phyloP scores from a whole-genome alignment of 2,329 filamentous ascomycete species.

The Didymellaceae sp. region DNA sequence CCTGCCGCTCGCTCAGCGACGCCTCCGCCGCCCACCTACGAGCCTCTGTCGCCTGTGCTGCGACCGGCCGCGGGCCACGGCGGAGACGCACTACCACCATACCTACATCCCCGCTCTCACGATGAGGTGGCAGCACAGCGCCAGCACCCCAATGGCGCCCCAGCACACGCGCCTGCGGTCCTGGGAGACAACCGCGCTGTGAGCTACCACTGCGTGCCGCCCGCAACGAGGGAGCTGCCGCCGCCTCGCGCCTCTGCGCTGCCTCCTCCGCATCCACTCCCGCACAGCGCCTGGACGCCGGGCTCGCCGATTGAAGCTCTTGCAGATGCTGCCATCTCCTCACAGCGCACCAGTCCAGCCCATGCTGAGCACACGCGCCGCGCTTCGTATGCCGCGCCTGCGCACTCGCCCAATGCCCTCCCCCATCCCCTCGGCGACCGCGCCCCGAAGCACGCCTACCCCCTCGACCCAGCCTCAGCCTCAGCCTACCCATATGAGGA shows the following conservation, averaged over 20 bases:
- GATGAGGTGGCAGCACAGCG: conserved; percentile 7
- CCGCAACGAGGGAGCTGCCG: conserved; percentile 22
- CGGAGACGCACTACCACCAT: conserved; percentile 9
- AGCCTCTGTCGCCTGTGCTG: conserved; percentile 47
- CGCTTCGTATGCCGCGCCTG: conserved; percentile 26
- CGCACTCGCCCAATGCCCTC: conserved; percentile 27
- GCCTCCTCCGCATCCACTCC: conserved; percentile 26
- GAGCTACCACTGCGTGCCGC: conserved; percentile 18
- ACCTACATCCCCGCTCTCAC: conserved; percentile 29
- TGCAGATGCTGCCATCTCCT: conserved; percentile 50
- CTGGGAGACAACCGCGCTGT: background rate
- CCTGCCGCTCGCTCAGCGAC: conserved; percentile 39
- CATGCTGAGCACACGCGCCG: conserved; percentile 33
- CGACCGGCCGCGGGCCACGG: conserved; percentile 23
- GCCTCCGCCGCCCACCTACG: conserved; percentile 42
- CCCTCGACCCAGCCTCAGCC: conserved; percentile 19
- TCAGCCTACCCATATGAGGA: conserved; percentile 43
- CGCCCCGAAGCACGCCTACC: conserved; percentile 32
- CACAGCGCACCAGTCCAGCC: conserved; percentile 47
- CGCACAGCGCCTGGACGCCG: conserved; percentile 33
- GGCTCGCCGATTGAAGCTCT: conserved; percentile 53
- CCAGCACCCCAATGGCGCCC: conserved; percentile 20
- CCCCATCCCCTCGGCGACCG: conserved; percentile 21
- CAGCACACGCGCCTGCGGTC: background rate
- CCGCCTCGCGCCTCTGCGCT: conserved; percentile 8